These are phyloP conservation scores for Laguncularia racemosa DNA, from an alignment of 345 rosid genomes.

Conservation along the genomic window DNA sequence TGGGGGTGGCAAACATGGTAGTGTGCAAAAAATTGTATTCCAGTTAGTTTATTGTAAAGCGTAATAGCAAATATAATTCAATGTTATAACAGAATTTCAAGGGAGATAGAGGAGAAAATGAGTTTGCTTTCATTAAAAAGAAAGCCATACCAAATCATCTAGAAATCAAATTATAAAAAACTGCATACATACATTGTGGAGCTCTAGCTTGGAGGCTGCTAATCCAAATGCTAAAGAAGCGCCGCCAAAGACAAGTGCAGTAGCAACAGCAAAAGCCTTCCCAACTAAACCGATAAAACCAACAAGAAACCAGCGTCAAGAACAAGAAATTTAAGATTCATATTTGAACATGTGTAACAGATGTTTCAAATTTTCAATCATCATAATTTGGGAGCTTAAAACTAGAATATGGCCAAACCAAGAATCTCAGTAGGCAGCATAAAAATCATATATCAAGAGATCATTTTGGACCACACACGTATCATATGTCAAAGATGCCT, in stretches of 20 bases:
- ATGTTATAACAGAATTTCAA: not conserved
- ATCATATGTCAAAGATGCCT: too few relatives aligned
- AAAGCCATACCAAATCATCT: not conserved
- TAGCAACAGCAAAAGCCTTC: conserved; percentile 77
- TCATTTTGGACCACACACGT: too few relatives aligned
- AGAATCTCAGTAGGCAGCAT: too few relatives aligned
- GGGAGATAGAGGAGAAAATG: not conserved
- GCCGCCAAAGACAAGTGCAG: conserved; percentile 68
- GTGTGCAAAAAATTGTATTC: not conserved
- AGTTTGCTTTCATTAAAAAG: not conserved
- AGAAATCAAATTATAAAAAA: too few relatives aligned
- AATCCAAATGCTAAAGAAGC: conserved; percentile 47
- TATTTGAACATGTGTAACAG: too few relatives aligned
- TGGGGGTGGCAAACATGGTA: too few relatives aligned
- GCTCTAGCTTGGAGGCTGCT: conserved; percentile 55
- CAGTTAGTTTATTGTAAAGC: not conserved
- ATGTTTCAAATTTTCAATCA: too few relatives aligned
- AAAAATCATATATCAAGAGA: too few relatives aligned
- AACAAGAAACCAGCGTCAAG: not conserved
- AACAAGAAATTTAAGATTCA: not conserved
- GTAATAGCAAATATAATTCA: not conserved
- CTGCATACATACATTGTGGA: conserved; percentile 49
- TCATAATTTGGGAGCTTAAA: too few relatives aligned
- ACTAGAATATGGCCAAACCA: too few relatives aligned
- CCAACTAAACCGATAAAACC: conserved; percentile 43